Conservation (phyloP, 2,329 filamentous ascomycete genomes). For the Tolypocladium endophyticum region DNA sequence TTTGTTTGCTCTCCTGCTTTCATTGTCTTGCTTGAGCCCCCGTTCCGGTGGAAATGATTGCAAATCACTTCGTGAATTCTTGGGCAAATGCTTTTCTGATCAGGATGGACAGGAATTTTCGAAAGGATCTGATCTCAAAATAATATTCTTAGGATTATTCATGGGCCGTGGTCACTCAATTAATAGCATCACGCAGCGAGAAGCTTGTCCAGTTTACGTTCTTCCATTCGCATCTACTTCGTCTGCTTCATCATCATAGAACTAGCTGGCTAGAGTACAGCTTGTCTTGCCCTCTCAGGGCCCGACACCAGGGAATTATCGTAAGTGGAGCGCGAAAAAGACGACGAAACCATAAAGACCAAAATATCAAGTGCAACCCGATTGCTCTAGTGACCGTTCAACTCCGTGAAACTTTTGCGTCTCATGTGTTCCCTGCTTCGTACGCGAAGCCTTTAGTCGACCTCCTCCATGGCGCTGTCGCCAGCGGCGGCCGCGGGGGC, state of each 20-base stretch:
- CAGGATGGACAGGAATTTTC: too few relatives aligned
- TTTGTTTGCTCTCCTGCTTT: too few relatives aligned
- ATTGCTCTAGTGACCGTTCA: constrained; percentile 25
- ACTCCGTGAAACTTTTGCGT: constrained; percentile 31
- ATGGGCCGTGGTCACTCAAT: too few relatives aligned
- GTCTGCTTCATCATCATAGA: constrained; percentile 29
- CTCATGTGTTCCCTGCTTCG: constrained; percentile 23
- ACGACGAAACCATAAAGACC: constrained; percentile 11
- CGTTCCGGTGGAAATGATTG: too few relatives aligned
- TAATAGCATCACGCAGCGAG: neutral
- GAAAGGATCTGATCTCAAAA: too few relatives aligned
- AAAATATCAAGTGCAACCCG: constrained; percentile 23
- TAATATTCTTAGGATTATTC: too few relatives aligned
- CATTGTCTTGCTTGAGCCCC: too few relatives aligned
- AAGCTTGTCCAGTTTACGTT: neutral
- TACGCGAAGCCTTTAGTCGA: constrained; percentile 59
- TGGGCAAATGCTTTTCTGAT: too few relatives aligned
- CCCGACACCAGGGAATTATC: constrained; percentile 22
- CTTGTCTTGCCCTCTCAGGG: constrained; percentile 12
- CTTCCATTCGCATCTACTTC: constrained; percentile 25
- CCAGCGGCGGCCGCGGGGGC: constrained; percentile 53
- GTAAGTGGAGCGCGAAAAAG: constrained; percentile 16
- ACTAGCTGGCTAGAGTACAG: constrained; percentile 30
- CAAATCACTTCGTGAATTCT: too few relatives aligned
- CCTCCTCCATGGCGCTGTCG: constrained; percentile 99